Conservation (phyloP, 2,329 filamentous ascomycete species). For the Ceratocystis variospora region DNA sequence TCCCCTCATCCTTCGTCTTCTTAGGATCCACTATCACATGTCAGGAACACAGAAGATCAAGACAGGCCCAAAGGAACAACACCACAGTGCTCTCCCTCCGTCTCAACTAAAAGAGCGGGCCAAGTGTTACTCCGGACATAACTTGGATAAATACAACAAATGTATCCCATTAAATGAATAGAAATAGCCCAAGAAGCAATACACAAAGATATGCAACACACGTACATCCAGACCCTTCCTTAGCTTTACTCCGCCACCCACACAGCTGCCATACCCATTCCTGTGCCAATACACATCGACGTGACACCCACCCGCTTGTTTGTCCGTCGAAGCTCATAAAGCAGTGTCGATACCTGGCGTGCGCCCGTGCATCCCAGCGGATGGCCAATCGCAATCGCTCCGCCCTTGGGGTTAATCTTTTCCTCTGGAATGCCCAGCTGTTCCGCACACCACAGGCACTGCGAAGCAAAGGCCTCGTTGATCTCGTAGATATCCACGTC, state of each 20-base stretch:
- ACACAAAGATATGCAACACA: constrained; percentile 10
- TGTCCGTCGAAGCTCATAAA: constrained; percentile 78
- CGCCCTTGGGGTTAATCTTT: constrained; percentile 96
- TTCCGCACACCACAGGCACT: constrained; percentile 87
- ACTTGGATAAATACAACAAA: not conserved
- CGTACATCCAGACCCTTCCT: not conserved
- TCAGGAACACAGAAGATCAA: not conserved
- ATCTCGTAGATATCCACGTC: constrained; percentile 98
- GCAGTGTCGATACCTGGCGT: constrained; percentile 78
- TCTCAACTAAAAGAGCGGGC: too few species aligned
- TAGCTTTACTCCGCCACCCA: constrained; percentile 74
- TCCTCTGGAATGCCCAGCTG: constrained; percentile 68
- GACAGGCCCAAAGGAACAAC: too few species aligned
- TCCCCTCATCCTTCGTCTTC: not conserved
- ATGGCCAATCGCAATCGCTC: constrained; percentile 91
- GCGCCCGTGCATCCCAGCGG: constrained; percentile 90
- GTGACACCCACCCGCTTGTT: constrained; percentile 79
- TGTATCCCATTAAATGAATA: not conserved
- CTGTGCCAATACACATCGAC: constrained; percentile 92
- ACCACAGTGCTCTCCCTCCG: too few species aligned
- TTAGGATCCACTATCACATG: constrained; percentile 18
- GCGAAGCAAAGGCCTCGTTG: constrained; percentile 95
- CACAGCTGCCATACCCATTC: constrained; percentile 94
- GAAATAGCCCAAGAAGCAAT: not conserved
- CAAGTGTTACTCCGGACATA: not conserved